These are phyloP conservation scores for Endotrypanum monterogeii DNA, from an alignment of 208 protist genomes.

Conservation along the genomic window DNA sequence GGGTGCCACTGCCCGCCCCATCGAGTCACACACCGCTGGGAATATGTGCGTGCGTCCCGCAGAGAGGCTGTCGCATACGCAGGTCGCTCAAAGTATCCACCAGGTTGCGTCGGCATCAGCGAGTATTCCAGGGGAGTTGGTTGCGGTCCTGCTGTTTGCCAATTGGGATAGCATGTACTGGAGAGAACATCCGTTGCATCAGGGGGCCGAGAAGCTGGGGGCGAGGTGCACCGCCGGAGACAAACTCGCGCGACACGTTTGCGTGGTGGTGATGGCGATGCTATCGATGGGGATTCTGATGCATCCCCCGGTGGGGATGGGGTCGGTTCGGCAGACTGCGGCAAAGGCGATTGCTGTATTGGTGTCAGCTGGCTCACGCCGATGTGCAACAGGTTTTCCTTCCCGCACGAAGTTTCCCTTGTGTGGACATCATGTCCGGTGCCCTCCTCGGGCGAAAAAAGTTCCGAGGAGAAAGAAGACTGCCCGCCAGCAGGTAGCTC, in stretches of 20 bases:
- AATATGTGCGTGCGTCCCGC: background rate
- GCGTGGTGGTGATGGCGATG: background rate
- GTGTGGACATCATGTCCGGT: background rate
- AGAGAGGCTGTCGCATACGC: background rate
- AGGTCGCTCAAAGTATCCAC: background rate
- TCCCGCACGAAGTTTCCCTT: background rate
- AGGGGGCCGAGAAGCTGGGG: constrained; percentile 1
- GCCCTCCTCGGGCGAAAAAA: background rate
- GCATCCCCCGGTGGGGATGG: background rate
- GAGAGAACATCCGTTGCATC: background rate
- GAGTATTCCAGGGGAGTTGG: background rate
- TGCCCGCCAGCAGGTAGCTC: background rate
- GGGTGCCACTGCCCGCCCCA: background rate
- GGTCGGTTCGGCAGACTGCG: background rate
- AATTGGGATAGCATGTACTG: background rate
- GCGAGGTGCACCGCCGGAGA: constrained; percentile 5
- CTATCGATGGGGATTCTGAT: background rate
- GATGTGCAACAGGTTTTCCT: background rate
- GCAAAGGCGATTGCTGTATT: background rate
- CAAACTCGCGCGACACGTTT: background rate
- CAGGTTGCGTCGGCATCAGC: background rate
- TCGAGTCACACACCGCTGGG: background rate
- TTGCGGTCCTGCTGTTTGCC: background rate
- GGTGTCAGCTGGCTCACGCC: background rate
- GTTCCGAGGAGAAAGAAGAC: background rate